Percentiles rank a stretch among this genome's conserved stretches.
Evolutionary conservation across 1,284 basidiomycete species (phyloP).

Genomic region (Vanrija sp.): DNA sequence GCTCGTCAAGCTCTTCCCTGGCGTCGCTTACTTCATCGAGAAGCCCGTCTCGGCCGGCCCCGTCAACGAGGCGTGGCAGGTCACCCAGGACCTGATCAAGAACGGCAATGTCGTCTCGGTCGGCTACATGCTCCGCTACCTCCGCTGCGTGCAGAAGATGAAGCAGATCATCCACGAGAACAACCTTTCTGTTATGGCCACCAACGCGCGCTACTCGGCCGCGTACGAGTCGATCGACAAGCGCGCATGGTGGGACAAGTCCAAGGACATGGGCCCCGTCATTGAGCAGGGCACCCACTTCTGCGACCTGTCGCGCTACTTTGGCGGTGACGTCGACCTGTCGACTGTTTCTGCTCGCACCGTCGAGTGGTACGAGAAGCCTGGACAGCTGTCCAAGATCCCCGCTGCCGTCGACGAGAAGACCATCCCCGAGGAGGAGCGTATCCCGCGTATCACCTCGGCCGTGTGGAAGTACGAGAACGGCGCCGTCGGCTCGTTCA

Average conservation of each 20-base stretch:
- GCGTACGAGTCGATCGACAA: slow-evolving; percentile 88
- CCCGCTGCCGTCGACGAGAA: slow-evolving; percentile 46
- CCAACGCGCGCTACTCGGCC: slow-evolving; percentile 84
- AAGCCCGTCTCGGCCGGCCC: slow-evolving; percentile 89
- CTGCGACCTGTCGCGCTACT: slow-evolving; percentile 75
- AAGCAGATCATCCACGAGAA: slow-evolving; percentile 94
- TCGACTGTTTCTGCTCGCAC: slow-evolving; percentile 69
- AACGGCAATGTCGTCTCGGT: slow-evolving; percentile 79
- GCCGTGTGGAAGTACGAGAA: slow-evolving; percentile 72
- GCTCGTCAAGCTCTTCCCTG: slow-evolving; percentile 84
- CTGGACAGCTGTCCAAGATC: slow-evolving; percentile 78
- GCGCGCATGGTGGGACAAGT: slow-evolving; percentile 97
- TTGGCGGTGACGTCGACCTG: slow-evolving; percentile 94
- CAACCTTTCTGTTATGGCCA: slow-evolving; percentile 93
- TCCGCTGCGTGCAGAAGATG: slow-evolving; percentile 96
- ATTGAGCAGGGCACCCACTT: slow-evolving; percentile 93
- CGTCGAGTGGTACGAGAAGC: slow-evolving; percentile 84
- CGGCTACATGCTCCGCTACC: slow-evolving; percentile 87
- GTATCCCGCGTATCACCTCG: slow-evolving; percentile 49
- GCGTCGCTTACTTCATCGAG: slow-evolving; percentile 88
- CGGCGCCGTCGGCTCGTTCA: slow-evolving; percentile 85
- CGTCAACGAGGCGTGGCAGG: slow-evolving; percentile 56
- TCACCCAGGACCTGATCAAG: slow-evolving; percentile 65
- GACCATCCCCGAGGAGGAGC: slow-evolving; percentile 46
- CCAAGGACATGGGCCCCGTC: slow-evolving; percentile 72